phyloP scores from a whole-genome alignment of 768 basidiomycete species.

The Sutorius australiensis region DNA sequence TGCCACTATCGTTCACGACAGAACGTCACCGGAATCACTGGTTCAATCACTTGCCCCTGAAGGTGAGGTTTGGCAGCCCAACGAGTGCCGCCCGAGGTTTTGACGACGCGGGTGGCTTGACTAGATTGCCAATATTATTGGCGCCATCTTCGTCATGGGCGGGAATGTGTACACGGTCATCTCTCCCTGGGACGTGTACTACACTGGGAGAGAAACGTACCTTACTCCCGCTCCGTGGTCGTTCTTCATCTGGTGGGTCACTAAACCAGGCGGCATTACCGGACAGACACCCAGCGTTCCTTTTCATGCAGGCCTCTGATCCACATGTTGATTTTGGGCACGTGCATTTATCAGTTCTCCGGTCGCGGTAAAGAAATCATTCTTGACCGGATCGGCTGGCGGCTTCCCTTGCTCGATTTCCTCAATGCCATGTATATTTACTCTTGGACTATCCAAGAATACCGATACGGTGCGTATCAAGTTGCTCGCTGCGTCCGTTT shows the following conservation, averaged over 20 bases:
- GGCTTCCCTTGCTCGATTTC: constrained; percentile 58
- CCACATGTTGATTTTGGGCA: constrained; percentile 63
- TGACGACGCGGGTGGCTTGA: constrained; percentile 3
- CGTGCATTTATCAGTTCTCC: constrained; percentile 59
- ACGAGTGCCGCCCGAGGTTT: background rate
- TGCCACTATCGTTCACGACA: constrained; percentile 23
- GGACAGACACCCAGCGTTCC: background rate
- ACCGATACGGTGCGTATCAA: constrained; percentile 36
- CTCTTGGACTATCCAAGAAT: constrained; percentile 53
- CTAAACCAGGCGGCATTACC: background rate
- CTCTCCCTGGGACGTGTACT: constrained; percentile 47
- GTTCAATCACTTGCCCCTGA: constrained; percentile 51
- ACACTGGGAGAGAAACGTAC: constrained; percentile 56
- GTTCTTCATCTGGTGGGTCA: constrained; percentile 55
- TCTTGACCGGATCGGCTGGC: constrained; percentile 63
- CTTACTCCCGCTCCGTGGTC: constrained; percentile 63
- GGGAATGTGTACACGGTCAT: constrained; percentile 60
- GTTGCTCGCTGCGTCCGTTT: background rate
- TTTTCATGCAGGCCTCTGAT: constrained; percentile 46
- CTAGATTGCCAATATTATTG: constrained; percentile 52
- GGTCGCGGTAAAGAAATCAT: constrained; percentile 51
- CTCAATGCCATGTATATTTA: constrained; percentile 65
- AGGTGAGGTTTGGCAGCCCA: constrained; percentile 35
- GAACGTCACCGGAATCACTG: constrained; percentile 31
- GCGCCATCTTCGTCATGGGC: constrained; percentile 54